These are phyloP conservation scores for Diplodia intermedia DNA, from an alignment of 2,329 filamentous ascomycete genomes.

Conservation along the genomic window DNA sequence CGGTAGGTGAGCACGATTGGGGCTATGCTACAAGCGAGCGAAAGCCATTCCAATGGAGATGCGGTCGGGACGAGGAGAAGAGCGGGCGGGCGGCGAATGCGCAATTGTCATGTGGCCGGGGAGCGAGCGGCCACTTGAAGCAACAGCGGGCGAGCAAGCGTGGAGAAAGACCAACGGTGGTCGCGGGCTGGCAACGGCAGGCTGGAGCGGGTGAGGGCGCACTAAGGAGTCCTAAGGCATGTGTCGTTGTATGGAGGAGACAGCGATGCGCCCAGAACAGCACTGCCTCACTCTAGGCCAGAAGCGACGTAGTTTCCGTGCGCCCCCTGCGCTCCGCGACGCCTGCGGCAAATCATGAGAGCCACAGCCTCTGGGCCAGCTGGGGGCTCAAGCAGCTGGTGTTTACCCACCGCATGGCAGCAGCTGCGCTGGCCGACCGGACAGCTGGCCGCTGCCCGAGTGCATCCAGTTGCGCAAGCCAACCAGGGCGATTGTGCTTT, in stretches of 20 bases:
- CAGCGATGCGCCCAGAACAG: conserved; percentile 30
- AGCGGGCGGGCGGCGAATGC: not conserved
- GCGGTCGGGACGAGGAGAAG: conserved; percentile 12
- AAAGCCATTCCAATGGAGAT: conserved; percentile 27
- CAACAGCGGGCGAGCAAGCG: conserved; percentile 1
- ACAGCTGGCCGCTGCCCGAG: not conserved
- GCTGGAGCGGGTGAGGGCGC: conserved; percentile 18
- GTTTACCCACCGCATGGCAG: conserved; percentile 24
- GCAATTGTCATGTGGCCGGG: conserved; percentile 14
- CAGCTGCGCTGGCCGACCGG: conserved; percentile 16
- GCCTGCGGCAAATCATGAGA: conserved; percentile 30
- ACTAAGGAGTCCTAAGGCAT: conserved; percentile 31
- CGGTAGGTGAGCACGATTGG: conserved; percentile 28
- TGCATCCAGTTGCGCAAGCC: not conserved
- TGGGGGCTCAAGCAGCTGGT: conserved; percentile 10
- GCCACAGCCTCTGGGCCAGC: conserved; percentile 22
- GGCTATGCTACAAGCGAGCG: conserved; percentile 28
- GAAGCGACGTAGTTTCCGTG: conserved; percentile 23
- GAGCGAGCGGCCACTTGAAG: conserved; percentile 21
- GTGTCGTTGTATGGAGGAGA: conserved; percentile 27
- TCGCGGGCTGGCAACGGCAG: conserved; percentile 8
- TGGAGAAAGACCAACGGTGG: conserved; percentile 7
- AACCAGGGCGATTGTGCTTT: not conserved
- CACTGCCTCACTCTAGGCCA: conserved; percentile 29
- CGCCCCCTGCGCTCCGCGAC: conserved; percentile 25